Evolutionary conservation across 352 stramenopile species (phyloP).

Genomic region (Saprolegnia diclina): DNA sequence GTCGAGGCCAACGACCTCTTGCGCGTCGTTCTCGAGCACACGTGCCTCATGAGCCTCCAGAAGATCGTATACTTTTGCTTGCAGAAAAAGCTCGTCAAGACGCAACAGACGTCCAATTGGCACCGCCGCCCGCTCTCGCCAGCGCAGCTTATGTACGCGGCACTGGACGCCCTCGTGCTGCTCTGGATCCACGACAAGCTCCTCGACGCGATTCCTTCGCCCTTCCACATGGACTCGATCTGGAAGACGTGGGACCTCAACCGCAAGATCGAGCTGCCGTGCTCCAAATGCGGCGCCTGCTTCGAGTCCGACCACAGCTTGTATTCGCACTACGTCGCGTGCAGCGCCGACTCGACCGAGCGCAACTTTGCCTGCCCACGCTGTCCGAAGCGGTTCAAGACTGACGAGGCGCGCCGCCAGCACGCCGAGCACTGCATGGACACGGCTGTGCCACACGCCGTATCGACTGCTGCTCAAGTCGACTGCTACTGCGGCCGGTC

Average conservation of each 20-base stretch:
- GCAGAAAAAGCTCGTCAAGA: conserved; percentile 62
- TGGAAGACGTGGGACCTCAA: background rate
- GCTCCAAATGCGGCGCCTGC: background rate
- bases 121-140: conserved; percentile 56
- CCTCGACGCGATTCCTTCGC: background rate
- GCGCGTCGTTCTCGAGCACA: conserved; percentile 44
- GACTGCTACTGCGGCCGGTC: conserved; percentile 17
- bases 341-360: background rate
- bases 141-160: conserved; percentile 63
- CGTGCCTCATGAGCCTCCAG: conserved; percentile 61
- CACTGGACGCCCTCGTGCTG: conserved; percentile 62
- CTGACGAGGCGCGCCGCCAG: background rate
- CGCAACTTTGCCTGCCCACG: background rate
- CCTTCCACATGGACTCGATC: background rate
- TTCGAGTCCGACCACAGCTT: conserved; percentile 14
- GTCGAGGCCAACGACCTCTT: conserved; percentile 78
- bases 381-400: conserved; percentile 3
- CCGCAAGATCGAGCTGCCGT: background rate
- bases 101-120: conserved; percentile 77
- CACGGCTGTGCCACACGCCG: background rate
- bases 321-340: conserved; percentile 6
- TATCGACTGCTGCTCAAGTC: too few relatives aligned
- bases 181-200: conserved; percentile 41
- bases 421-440: conserved; percentile 2
- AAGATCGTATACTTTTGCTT: conserved; percentile 73